Evolutionary conservation across 1,139 yeast species (phyloP).

Genomic region (Sugiyamaella novakii): DNA sequence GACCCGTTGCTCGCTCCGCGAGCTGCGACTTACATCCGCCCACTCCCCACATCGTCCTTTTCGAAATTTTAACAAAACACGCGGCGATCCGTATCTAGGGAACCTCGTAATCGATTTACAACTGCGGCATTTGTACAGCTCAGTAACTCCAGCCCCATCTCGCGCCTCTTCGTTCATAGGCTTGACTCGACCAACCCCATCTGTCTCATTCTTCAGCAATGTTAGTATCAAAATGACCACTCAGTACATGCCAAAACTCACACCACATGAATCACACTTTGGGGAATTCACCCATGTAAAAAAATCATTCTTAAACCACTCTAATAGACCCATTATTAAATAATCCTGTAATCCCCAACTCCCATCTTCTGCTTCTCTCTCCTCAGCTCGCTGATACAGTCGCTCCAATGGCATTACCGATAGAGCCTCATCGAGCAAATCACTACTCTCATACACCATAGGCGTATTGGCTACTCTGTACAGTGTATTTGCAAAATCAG

Average conservation of each 20-base stretch:
- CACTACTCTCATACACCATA: slow-evolving; percentile 43
- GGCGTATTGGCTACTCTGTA: slow-evolving; percentile 30
- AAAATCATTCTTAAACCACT: slow-evolving; percentile 77
- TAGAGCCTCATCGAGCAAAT: slow-evolving; percentile 44
- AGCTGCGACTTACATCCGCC: slow-evolving; percentile 68
- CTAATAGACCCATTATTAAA: slow-evolving; percentile 64
- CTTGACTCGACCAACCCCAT: slow-evolving; percentile 39
- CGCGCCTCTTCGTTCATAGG: slow-evolving; percentile 49
- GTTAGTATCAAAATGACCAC: slow-evolving; percentile 12
- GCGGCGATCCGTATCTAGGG: slow-evolving; percentile 75
- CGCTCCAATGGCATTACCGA: slow-evolving; percentile 44
- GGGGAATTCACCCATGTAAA: slow-evolving; percentile 84
- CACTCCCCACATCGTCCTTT: slow-evolving; percentile 94
- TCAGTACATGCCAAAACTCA: slow-evolving; percentile 28
- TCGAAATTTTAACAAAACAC: slow-evolving; percentile 59
- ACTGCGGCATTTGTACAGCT: slow-evolving; percentile 59
- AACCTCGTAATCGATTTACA: slow-evolving; percentile 59
- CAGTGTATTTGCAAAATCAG: slow-evolving; percentile 17
- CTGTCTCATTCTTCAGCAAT: slow-evolving; percentile 41
- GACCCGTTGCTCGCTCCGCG: neutral
- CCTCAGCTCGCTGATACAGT: slow-evolving; percentile 46
- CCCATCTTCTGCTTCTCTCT: slow-evolving; percentile 38
- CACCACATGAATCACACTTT: slow-evolving; percentile 58
- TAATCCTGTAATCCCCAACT: slow-evolving; percentile 63
- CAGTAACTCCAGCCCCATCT: slow-evolving; percentile 57